Evolutionary conservation across 192 early-diverging fungal species (phyloP).

Genomic region (Coemansia sp.): DNA sequence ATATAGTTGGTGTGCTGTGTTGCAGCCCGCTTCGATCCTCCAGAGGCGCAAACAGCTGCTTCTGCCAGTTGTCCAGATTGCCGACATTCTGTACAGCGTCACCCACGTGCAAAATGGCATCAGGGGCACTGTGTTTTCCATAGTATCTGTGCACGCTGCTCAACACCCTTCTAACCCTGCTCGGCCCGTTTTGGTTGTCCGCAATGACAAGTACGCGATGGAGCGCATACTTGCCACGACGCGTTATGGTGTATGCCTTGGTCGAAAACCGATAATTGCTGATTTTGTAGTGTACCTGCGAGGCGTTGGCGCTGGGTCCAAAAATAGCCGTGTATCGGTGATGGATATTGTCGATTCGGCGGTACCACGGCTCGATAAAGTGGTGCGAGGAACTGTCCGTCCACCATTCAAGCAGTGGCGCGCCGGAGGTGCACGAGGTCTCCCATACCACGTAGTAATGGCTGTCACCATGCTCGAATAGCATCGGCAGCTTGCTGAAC

Average conservation of each 20-base stretch:
- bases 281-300: constrained; percentile 24
- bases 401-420: constrained; percentile 41
- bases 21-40: constrained; percentile 53
- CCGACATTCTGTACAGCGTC: constrained; percentile 61
- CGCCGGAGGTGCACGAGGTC: constrained; percentile 22
- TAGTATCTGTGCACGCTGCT: constrained; percentile 5
- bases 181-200: constrained; percentile 43
- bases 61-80: constrained; percentile 65
- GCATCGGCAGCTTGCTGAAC: constrained; percentile 32
- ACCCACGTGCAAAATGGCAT: constrained; percentile 65
- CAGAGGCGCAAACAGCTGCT: constrained; percentile 62
- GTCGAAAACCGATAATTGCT: constrained; percentile 17
- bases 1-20: constrained; percentile 60
- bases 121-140: constrained; percentile 6
- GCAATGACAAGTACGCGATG: constrained; percentile 33
- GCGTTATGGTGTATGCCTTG: constrained; percentile 15
- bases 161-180: constrained; percentile 24
- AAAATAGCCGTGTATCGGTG: constrained; percentile 38
- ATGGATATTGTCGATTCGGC: constrained; percentile 22
- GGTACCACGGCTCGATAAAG: constrained; percentile 24
- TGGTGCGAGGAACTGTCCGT: constrained; percentile 1
- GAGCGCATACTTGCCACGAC: not conserved
- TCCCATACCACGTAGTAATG: constrained; percentile 50
- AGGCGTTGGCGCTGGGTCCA: constrained; percentile 15
- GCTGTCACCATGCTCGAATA: constrained; percentile 38